Evolutionary conservation across 2,329 filamentous ascomycete genomes (phyloP), one percentile per base, ranked within the genome.

Genomic region (Passalora sequoiae): DNA sequence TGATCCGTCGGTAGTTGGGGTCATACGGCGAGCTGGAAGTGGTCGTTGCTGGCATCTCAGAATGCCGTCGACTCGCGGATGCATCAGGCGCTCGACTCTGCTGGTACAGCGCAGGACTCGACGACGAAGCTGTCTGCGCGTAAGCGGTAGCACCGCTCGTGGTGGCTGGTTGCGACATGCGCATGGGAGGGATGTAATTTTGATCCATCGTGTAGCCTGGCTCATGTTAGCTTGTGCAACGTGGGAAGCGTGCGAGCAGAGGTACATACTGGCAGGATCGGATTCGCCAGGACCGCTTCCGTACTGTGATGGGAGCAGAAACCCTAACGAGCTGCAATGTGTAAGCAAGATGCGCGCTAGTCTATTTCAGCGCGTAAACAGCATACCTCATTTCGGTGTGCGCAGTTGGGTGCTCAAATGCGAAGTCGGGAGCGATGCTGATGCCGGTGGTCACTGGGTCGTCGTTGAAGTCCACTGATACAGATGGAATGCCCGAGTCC

Each of bases 291-390:
- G 41, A 33, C 45, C 41, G 43, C 51, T 46, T 35, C 59, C 60
- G 54, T 65, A 65, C 29, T 62, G 60, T 29, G 60, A 60, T 46
- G 62, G 62, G 37, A 64, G 60, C 17, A 65, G 54, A 49, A 60
- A 62, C 20, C 60, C 60, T 39, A 65, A 50, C 27, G 62, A 65
- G 47, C 62, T 64, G 43, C 37, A 25, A 10, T 6, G 12, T 40
- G 40, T 59, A 38, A 59, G 55, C 47, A 35, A 40, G 24, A 38
- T 38, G 40, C 22, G 30, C 27, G 21, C 17, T 24, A 30, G 20
- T 35, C 24, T 29, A 29, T 20, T 45, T 31, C 35, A 17, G 17
- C 22, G 9, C 21, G 29, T 45, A 31, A 37, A 19, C 21, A 39
- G 20, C 25, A 46, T 49, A 64, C 61, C 61, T 63, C 62, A 65